Evolutionary conservation across 352 stramenopile species (phyloP).

Genomic region (Phytophthora citricola): DNA sequence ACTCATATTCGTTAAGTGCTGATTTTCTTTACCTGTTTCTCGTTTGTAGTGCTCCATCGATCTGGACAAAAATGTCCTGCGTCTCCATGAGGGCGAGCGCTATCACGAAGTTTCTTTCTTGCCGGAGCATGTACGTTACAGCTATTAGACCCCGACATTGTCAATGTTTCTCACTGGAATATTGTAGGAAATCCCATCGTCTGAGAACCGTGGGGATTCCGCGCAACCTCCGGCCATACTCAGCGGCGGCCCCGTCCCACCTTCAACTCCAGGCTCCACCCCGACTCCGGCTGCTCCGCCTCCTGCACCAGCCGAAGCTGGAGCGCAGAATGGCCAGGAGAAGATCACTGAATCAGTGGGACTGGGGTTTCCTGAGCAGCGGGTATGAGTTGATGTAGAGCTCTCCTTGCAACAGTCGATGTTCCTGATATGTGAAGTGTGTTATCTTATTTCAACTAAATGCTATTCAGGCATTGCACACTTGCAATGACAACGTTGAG

Average conservation of each 20-base stretch:
- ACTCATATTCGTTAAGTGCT: background rate
- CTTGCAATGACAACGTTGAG: slow-evolving; percentile 82
- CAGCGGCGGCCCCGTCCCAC: slow-evolving; percentile 33
- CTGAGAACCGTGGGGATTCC: slow-evolving; percentile 49
- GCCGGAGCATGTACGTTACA: slow-evolving; percentile 73
- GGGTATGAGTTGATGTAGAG: slow-evolving; percentile 36
- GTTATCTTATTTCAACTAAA: slow-evolving; percentile 37
- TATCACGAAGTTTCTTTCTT: slow-evolving; percentile 89
- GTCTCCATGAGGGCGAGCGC: slow-evolving; percentile 69
- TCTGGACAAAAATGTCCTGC: slow-evolving; percentile 91
- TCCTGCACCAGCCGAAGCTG: slow-evolving; percentile 25
- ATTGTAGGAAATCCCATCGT: slow-evolving; percentile 71
- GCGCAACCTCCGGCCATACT: slow-evolving; percentile 29
- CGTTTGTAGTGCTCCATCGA: slow-evolving; percentile 93
- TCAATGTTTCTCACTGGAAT: too few species aligned
- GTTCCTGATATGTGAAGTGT: slow-evolving; percentile 23
- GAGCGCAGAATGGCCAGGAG: slow-evolving; percentile 33
- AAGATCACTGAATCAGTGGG: slow-evolving; percentile 74
- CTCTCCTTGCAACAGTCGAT: background rate
- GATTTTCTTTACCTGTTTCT: slow-evolving; percentile 8
- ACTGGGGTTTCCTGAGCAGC: slow-evolving; percentile 71
- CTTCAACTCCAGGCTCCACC: slow-evolving; percentile 31
- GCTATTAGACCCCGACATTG: too few species aligned
- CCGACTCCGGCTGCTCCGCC: slow-evolving; percentile 14
- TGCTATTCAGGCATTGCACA: slow-evolving; percentile 67